Base-by-base conservation (phyloP, 805 yeast genomes). In the Metschnikowia colocasiae region DNA sequence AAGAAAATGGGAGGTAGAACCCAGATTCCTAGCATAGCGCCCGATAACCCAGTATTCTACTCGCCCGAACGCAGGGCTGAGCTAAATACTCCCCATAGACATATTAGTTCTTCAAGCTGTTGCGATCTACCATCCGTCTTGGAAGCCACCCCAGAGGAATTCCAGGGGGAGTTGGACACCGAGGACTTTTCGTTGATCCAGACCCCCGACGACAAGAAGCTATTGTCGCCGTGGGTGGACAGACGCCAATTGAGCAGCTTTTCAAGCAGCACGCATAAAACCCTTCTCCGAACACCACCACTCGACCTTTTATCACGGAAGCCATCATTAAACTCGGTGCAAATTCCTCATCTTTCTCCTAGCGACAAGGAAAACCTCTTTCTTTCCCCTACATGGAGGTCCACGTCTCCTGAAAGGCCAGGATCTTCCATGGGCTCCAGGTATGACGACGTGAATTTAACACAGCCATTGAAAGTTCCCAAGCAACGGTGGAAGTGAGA, bases 331-430 rank as follows among this genome's bases (percentile, higher is more conserved):
- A 48, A 35, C 19, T 53, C 47, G 8, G 27, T 49, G 32, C 35
- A 33, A 6, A 58, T 59, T 30, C 64, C 64, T 3, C 53, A 59
- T 36, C 50, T 61, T 30, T 33, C 59, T 5, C 59, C 42, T 13
- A 39, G 26, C 26, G 42, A 39, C 34, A 20, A 39, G 26, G 50
- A 39, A 19, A 43, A 40, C 36, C 36, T 40, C 29, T 40, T 40
- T 25, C 23, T 48, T 15, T 41, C 50, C 8, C 32, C 42, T 18
- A 45, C 44, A 22, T 49, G 55, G 54, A 50, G 55, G 26, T 59
- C 63, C 10, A 54, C 67, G 6, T 65, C 72, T 1, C 71, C 73
- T 2, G 71, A 67, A 26, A 50, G 71, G 38, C 73, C 74, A 0
- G 43, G 56, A 2, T 62, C 71, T 2, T 51, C 73, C 0, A 55